phyloP scores from a whole-genome alignment of 805 yeast species.

The Kodamaea fukazawae region DNA sequence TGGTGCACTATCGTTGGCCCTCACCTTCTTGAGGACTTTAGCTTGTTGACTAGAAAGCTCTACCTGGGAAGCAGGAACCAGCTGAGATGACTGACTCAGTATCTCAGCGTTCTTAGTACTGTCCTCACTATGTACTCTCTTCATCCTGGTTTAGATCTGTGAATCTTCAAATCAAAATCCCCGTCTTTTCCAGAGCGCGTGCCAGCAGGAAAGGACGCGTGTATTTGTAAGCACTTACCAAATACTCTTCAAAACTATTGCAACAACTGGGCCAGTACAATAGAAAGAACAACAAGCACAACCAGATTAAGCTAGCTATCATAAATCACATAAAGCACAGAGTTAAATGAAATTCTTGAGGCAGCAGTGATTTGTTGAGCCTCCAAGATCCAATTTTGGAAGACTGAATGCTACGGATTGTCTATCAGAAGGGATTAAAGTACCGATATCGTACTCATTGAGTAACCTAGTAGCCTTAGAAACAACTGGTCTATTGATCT shows the following conservation, averaged over 20 bases:
- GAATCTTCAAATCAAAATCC: neutral
- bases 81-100: slow-evolving; percentile 7
- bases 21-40: slow-evolving; percentile 25
- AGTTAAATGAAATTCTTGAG: too few species aligned
- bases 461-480: too few species aligned
- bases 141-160: neutral
- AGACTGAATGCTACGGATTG: too few species aligned
- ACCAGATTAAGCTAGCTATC: too few species aligned
- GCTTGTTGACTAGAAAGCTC: slow-evolving; percentile 30
- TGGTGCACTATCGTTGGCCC: slow-evolving; percentile 14
- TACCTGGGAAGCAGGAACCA: slow-evolving; percentile 16
- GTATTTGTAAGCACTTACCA: neutral
- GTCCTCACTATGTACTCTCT: slow-evolving; percentile 2
- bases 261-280: too few species aligned
- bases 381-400: too few species aligned
- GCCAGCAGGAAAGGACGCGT: slow-evolving; percentile 1
- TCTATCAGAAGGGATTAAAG: too few species aligned
- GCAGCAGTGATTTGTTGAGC: too few species aligned
- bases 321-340: too few species aligned
- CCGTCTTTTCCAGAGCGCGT: neutral
- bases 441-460: too few species aligned
- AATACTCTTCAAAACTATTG: neutral
- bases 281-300: too few species aligned
- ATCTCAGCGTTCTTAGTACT: neutral
- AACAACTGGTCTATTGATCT: too few species aligned